Evolutionary conservation across 805 yeast genomes (phyloP), one percentile per base, ranked within the genome.

Genomic region (Pichia nakasei): DNA sequence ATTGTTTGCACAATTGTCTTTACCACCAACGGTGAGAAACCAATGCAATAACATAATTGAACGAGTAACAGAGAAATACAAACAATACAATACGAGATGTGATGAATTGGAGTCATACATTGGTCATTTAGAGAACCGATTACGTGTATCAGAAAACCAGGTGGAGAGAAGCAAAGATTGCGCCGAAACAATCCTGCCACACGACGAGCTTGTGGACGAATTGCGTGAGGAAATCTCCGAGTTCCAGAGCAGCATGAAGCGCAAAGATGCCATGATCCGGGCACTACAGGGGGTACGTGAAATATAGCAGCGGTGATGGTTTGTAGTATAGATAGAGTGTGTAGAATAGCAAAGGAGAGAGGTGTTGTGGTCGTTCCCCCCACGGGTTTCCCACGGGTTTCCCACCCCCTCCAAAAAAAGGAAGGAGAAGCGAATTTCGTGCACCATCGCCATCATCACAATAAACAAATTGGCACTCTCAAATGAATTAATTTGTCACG

Each of bases 201-300:
- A 13, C 18, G 39, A 22, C 3, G 41, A 45, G 21, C 15, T 37
- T 13, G 22, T 42, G 3, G 31, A 26, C 8, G 46, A 80, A 37
- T 81, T 80, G 51, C 80, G 75, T 45, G 85, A 79, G 39, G 91
- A 84, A 54, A 75, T 88, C 13, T 53, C 63, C 38, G 86, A 80
- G 41, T 66, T 89, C 51, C 72, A 73, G 52, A 81, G 76, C 40
- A 69, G 74, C 37, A 55, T 85, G 33, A 71, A 73, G 38, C 85
- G 83, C 49, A 88, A 87, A 59, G 95, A 87, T 52, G 78, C 80
- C 38, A 80, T 88, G 50, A 84, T 88, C 46, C 76, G 74, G 47
- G 87, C 91, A 1, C 65, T 87, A 5, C 52, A 49, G 32, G 34
- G 46, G 7, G 45, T 37, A 9, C 9, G 32, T 9, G 32, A 29